Base-by-base conservation (phyloP, 1,139 yeast genomes). In the Hansenula anomala region DNA sequence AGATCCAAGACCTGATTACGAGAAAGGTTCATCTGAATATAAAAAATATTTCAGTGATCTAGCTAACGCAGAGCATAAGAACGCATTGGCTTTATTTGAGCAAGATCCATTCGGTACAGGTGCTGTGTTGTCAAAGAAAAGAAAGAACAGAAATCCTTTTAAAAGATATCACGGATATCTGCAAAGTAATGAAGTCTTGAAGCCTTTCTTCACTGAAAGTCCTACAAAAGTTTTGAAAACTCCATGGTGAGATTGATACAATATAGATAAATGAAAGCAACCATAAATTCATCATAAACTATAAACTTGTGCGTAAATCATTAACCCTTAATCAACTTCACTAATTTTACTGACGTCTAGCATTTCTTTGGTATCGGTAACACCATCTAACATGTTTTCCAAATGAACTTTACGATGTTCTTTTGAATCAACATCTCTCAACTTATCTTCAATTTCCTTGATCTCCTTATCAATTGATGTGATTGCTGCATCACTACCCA, bases 391-490 rank as follows among this genome's bases (percentile, higher is more conserved):
- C 16, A 61, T 44, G 7, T 42, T 33, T 27, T 54, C 56, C 32
- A 66, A 47, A 27, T 49, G 43, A 17, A 33, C 27, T 32, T 54
- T 54, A 12, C 56, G 45, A 5, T 36, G 28, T 39, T 52, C 52
- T 23, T 48, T 24, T 2, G 36, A 34, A 4, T 40, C 36, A 28
- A 78, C 78, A 41, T 73, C 71, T 24, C 69, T 61, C 47, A 82
- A 64, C 55, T 80, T 79, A 15, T 58, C 61, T 51, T 75, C 73
- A 43, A 84, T 66, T 37, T 75, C 80, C 28, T 71, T 69, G 46
- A 84, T 82, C 55, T 84, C 90, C 45, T 76, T 74, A 44, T 82
- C 88, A 41, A 80, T 75, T 13, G 79, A 66, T 34, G 72, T 64
- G 49, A 79, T 72, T 39, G 80, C 81, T 47, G 77, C 80, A 46